Evolutionary conservation across 139 green algal genomes (phyloP).

Genomic region (Chlorella sp.): DNA sequence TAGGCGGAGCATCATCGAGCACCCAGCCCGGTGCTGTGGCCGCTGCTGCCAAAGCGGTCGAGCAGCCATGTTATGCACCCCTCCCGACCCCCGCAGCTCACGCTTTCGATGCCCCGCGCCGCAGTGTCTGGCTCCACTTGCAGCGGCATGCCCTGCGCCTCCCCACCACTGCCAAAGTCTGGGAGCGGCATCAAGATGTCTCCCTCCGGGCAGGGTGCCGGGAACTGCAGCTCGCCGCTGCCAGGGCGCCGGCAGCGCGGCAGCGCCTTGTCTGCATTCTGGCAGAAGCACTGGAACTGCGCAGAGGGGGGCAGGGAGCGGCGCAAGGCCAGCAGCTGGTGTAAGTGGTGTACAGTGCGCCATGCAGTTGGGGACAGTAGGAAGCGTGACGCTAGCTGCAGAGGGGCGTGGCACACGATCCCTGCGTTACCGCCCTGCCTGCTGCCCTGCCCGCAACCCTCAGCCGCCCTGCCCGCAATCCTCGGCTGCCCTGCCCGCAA

Average conservation of each 20-base stretch:
- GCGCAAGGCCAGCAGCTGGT: not conserved
- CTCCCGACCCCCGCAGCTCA: not conserved
- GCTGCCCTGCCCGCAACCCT: no score
- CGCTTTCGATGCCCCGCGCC: not conserved
- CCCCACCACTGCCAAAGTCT: not conserved
- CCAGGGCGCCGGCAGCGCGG: slow-evolving; percentile 15
- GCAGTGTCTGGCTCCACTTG: not conserved
- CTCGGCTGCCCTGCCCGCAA: no score
- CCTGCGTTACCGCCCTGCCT: no score
- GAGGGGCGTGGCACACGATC: no score
- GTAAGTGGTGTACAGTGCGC: no score
- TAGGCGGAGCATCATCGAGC: not conserved
- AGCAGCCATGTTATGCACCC: not conserved
- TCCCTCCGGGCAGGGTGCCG: not conserved
- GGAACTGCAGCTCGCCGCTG: slow-evolving; percentile 8
- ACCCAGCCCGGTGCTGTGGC: no score
- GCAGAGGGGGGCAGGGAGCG: not conserved
- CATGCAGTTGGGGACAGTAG: no score
- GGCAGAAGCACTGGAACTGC: slow-evolving; percentile 33
- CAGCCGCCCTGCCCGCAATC: no score
- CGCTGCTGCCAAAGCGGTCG: not conserved
- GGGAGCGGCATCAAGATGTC: slow-evolving; percentile 13
- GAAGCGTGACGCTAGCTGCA: no score
- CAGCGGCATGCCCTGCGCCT: not conserved
- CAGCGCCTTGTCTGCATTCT: slow-evolving; percentile 13